Base-by-base conservation (phyloP, 2,329 filamentous ascomycete genomes). In the Talaromyces marneffei region DNA sequence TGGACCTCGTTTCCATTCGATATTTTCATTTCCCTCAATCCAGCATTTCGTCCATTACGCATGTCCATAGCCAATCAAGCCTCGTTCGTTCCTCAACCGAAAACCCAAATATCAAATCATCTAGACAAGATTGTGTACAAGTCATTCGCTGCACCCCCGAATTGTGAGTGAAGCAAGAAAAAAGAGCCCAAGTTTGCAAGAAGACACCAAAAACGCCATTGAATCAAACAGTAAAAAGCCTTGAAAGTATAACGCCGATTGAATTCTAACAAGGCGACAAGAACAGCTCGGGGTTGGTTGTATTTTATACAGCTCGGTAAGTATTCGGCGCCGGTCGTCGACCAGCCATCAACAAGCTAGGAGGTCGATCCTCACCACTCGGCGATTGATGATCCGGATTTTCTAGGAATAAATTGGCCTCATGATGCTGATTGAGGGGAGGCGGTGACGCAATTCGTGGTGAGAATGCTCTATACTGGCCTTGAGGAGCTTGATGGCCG, bases 301-400 rank as follows among this genome's bases (percentile, higher is more conserved):
- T n/a, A n/a, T n/a, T n/a, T 62, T 65, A 75, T 52, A 77, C 69
- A 65, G 75, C 68, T 59, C 71, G 68, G 54, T 66, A 74, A 27
- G 70, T 72, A 48, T 75, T 74, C 39, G 68, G 65, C 7, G 67
- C 69, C 10, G 75, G 72, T 60, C 73, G 73, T 57, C 74, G 71
- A 16, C 75, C 76, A 60, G 72, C 74, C 63, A 76, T 72, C 59
- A 77, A 64, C 35, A 77, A 65, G 70, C 72, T 77, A 9, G 76
- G 75, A 37, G 75, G 74, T 63, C 74, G 69, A 62, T 71, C 69
- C 31, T 69, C 55, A 3, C 40, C 23, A 5, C 23, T 20, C 14
- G 31, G 33, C 1, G 37, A 37, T 7, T 57, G 44, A 54, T 57
- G 31, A 8, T 52, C 62, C 8, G 53, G 54, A 25, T 55, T 46